A percentile compares a stretch with the other conserved stretches of the same genome.
Conservation (phyloP, 2,329 filamentous ascomycete species). For the Fusarium fracticaudum region DNA sequence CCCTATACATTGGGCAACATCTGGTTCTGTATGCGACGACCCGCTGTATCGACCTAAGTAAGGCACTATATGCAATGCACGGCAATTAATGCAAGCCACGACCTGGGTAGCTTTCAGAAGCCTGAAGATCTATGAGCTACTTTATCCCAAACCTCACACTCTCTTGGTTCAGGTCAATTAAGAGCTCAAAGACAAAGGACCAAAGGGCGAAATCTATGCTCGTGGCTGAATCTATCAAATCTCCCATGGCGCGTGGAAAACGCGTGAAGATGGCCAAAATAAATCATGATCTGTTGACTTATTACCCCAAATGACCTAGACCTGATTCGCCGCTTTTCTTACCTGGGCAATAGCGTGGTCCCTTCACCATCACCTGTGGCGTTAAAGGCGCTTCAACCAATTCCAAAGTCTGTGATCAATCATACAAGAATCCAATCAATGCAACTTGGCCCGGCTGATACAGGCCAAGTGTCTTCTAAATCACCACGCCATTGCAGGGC, state of each 20-base stretch:
- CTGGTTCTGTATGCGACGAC: constrained; percentile 24
- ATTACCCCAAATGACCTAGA: constrained; percentile 25
- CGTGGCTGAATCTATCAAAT: constrained; percentile 27
- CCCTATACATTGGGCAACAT: not conserved
- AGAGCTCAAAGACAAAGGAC: constrained; percentile 1
- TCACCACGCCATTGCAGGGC: not conserved
- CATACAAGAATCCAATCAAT: not conserved
- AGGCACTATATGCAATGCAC: constrained; percentile 38
- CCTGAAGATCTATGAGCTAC: not conserved
- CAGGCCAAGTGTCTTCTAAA: not conserved
- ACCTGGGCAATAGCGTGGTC: constrained; percentile 15
- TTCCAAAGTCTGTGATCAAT: constrained; percentile 12
- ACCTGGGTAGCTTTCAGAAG: constrained; percentile 3
- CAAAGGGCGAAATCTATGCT: not conserved
- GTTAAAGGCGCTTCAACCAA: constrained; percentile 29
- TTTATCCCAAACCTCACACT: not conserved
- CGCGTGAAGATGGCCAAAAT: constrained; percentile 15
- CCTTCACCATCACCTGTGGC: constrained; percentile 12
- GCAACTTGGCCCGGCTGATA: not conserved
- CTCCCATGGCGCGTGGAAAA: constrained; percentile 28
- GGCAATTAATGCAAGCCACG: constrained; percentile 38
- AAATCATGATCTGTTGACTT: constrained; percentile 29
- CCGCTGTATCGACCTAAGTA: constrained; percentile 10
- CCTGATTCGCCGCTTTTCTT: constrained; percentile 13
- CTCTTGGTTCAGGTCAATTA: not conserved